A percentile compares a stretch with the other conserved stretches of the same genome.
These are phyloP conservation scores for Kurtzmaniella quercitrusa DNA, from an alignment of 1,139 yeast genomes.

Conservation along the genomic window DNA sequence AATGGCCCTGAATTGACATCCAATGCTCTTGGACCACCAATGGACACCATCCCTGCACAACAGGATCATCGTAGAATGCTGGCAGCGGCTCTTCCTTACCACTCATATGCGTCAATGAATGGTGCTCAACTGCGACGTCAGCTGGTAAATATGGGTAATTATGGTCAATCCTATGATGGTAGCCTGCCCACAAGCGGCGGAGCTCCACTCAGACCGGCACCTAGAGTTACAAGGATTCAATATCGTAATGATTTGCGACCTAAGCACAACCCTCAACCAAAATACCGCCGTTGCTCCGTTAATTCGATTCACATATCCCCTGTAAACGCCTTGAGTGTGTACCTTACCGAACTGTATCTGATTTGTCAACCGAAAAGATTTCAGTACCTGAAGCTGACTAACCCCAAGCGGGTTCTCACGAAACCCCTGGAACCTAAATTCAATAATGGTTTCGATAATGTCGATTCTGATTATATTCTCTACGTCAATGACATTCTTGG, in stretches of 20 bases:
- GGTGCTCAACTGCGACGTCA: neutral
- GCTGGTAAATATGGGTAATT: constrained; percentile 1
- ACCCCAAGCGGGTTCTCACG: constrained; percentile 88
- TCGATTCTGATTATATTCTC: constrained; percentile 83
- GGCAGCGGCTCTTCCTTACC: constrained; percentile 22
- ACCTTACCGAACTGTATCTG: constrained; percentile 74
- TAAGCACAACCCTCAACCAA: constrained; percentile 58
- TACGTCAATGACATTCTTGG: constrained; percentile 95
- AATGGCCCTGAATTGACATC: neutral
- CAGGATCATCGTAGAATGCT: constrained; percentile 39
- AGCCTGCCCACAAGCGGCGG: neutral
- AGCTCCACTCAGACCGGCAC: constrained; percentile 25
- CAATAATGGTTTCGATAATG: constrained; percentile 86
- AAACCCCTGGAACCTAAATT: constrained; percentile 83
- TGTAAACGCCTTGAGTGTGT: constrained; percentile 71
- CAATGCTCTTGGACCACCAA: constrained; percentile 3
- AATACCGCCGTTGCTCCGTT: constrained; percentile 75
- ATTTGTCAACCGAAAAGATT: constrained; percentile 82
- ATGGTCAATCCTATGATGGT: neutral
- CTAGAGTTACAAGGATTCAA: constrained; percentile 34
- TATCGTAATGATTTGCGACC: constrained; percentile 60
- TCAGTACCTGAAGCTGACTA: constrained; percentile 77
- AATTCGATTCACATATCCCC: constrained; percentile 85
- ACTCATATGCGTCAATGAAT: neutral
- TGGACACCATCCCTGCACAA: constrained; percentile 5